phyloP scores from a whole-genome alignment of 2,329 filamentous ascomycete genomes.

The Cercospora sp. region DNA sequence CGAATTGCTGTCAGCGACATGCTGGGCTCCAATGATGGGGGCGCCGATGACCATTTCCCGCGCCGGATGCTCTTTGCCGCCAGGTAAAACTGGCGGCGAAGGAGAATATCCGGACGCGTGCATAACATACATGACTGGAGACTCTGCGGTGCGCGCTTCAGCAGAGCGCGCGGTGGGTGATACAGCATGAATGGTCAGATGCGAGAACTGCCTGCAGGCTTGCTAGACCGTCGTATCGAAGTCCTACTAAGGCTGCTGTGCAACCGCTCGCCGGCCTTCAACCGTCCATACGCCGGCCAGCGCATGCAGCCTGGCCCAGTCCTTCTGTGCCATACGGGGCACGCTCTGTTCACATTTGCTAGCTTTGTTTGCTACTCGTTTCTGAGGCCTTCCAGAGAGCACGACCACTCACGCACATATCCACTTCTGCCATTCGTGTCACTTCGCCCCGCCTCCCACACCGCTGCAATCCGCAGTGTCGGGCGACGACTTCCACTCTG shows the following conservation, averaged over 20 bases:
- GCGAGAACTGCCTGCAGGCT: not conserved
- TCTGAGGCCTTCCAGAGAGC: not conserved
- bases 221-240: conserved; percentile 7
- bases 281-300: conserved; percentile 3
- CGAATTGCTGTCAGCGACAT: not conserved
- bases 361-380: conserved; percentile 12
- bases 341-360: conserved; percentile 6
- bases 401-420: not conserved
- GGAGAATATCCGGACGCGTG: not conserved
- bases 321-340: not conserved
- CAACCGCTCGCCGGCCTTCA: conserved; percentile 1
- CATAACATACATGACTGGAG: not conserved
- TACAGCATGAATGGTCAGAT: conserved; percentile 2
- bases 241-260: conserved; percentile 6
- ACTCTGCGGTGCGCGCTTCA: not conserved
- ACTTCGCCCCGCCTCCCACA: conserved; percentile 8
- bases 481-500: not conserved
- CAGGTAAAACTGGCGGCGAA: not conserved
- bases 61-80: not conserved
- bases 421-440: not conserved
- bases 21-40: not conserved
- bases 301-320: not conserved
- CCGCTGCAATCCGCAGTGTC: conserved; percentile 5
- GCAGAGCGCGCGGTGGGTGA: not conserved
- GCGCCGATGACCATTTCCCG: not conserved